phyloP scores from a whole-genome alignment of 306 rosid genomes.

The Rubus parviflorus region DNA sequence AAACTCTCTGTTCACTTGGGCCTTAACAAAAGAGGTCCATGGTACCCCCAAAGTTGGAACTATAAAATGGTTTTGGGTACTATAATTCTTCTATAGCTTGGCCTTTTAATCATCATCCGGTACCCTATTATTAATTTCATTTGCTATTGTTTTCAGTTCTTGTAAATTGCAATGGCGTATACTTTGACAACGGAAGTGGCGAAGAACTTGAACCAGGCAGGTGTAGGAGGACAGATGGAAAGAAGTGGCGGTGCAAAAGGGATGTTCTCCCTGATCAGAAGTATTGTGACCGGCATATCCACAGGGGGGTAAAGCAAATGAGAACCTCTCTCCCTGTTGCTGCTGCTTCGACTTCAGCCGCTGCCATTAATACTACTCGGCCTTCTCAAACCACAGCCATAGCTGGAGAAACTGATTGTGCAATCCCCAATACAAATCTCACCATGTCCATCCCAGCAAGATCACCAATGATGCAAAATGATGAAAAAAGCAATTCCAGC shows the following conservation, averaged over 20 bases:
- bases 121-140: not conserved
- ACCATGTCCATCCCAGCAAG: constrained; percentile 59
- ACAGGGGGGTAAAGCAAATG: constrained; percentile 68
- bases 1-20: not conserved
- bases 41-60: not conserved
- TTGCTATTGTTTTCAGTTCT: constrained; percentile 40
- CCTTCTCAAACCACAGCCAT: constrained; percentile 20
- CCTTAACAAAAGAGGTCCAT: not conserved
- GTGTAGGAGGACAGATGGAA: constrained; percentile 91
- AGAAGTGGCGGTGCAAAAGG: constrained; percentile 82
- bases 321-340: constrained; percentile 25
- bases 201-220: constrained; percentile 54
- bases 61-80: not conserved
- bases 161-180: constrained; percentile 41
- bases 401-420: constrained; percentile 24
- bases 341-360: constrained; percentile 25
- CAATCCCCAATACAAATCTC: constrained; percentile 56
- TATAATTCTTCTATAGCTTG: not conserved
- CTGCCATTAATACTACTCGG: constrained; percentile 23
- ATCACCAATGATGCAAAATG: constrained; percentile 19
- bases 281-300: constrained; percentile 72
- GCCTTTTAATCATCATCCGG: not conserved
- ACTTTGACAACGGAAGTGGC: constrained; percentile 25
- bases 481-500: constrained; percentile 44
- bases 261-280: constrained; percentile 60